Base-by-base conservation (phyloP, 2,329 filamentous ascomycete species). In the Neopestalotiopsis sp. region DNA sequence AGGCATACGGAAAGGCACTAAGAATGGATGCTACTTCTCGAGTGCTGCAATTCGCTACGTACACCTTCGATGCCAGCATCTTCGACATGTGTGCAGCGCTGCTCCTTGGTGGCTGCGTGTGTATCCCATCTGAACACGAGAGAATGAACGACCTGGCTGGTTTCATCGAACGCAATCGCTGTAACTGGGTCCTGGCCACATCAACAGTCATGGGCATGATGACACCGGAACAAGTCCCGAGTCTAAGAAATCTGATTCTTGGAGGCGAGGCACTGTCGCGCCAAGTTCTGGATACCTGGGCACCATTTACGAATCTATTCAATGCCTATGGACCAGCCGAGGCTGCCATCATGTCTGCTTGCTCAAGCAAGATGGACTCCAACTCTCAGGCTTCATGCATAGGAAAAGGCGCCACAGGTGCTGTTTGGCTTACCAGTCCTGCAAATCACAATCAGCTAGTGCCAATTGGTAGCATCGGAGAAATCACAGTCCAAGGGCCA, bases 31-130 rank as follows among this genome's bases (percentile, higher is more conserved):
- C 66, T 12, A 68, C 67, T 20, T 73, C 74, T 2, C 72, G 75
- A 12, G 74, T 77, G n/a, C 59, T 78, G 53, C 73, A 79, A 65
- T 79, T 78, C 61, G 72, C 73, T 30, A 75, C 79, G 0, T 81
- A 83, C 71, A 81, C 79, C 2, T 84, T 83, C 57, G 82, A 84
- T 70, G 81, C 78, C 53, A 80, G 78, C 32, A 73, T 83, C 3
- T 75, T 77, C 63, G 81, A 83, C 62, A 81, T 82, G 38, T 79
- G 81, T 49, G 79, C 77, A 0, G 80, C 81, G 3, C 73, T 84
- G 13, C 73, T 79, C 30, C 71, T 75, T 13, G 82, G 82, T 34
- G 81, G 80, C 3, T 82, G 80, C 65, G 76, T 84, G 4, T 83
- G 81, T 65, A 76, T 83, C 7, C 79, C 81, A 1, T 79, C 78